These are phyloP conservation scores for Lepidium didymum DNA, from an alignment of 345 rosid genomes.

Conservation along the genomic window DNA sequence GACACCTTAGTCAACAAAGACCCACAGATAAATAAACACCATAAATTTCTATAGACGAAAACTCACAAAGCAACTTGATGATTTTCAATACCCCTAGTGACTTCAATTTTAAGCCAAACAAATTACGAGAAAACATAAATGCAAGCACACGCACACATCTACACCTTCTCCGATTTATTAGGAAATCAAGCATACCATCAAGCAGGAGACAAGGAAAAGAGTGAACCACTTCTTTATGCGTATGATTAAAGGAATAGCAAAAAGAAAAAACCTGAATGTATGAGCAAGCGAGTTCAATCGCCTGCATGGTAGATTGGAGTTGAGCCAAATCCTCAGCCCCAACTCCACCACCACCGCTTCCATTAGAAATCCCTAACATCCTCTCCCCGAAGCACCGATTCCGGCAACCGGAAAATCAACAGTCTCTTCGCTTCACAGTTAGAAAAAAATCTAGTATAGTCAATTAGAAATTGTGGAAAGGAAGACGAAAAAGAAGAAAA, in stretches of 20 bases:
- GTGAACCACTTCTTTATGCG: not conserved
- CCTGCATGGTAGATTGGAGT: slow-evolving; percentile 81
- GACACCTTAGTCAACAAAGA: not conserved
- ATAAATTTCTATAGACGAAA: not conserved
- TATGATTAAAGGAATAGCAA: slow-evolving; percentile 2
- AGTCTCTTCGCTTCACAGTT: not conserved
- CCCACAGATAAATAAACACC: slow-evolving; percentile 1
- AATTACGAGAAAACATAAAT: slow-evolving; percentile 9
- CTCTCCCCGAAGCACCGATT: slow-evolving; percentile 1
- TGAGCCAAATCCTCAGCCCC: slow-evolving; percentile 48
- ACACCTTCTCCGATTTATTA: not conserved
- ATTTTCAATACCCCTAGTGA: not conserved
- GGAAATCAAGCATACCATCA: slow-evolving; percentile 9
- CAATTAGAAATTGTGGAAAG: not conserved
- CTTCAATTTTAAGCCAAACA: slow-evolving; percentile 18
- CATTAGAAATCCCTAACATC: slow-evolving; percentile 51
- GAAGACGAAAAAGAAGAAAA: not conserved
- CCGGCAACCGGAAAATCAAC: slow-evolving; percentile 7
- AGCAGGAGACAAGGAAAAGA: not conserved
- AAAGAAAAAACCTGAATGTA: slow-evolving; percentile 62
- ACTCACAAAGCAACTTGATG: not conserved
- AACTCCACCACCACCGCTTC: slow-evolving; percentile 27
- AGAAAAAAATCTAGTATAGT: not conserved
- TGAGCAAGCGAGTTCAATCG: slow-evolving; percentile 93
- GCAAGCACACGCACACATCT: slow-evolving; percentile 9